Base-by-base conservation (phyloP, 225 moss, liverwort and hornwort species). In the Bryoerythrophyllum caledonicum region DNA sequence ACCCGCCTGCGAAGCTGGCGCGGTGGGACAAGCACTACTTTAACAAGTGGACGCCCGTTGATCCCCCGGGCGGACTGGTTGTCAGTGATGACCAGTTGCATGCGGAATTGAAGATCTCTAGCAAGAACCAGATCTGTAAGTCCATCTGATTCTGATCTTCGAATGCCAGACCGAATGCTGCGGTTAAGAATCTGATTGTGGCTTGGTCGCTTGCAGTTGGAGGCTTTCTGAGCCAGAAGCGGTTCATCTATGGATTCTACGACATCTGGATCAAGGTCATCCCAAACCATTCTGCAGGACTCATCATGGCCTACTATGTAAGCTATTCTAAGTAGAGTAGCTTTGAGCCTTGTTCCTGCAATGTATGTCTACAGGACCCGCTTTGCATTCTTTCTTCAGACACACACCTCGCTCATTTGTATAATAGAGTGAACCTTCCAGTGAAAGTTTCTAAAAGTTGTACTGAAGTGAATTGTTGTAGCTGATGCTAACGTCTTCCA, bases 251-350 rank as follows among this genome's bases (percentile, higher is more conserved):
- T 6, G 93, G 93, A 6, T 85, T 82, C 83, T 89, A 87, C 78
- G 80, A 79, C 58, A 85, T 91, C 25, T 78, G 84, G 30, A 86
- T 94, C 28, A 94, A 91, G 70, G 57, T 90, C 49, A 86, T 91
- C 17, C 80, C 82, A 7, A 74, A 76, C 8, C 54, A 91, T 56
- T 94, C 91, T 23, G 90, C 93, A 11, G 93, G 91, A 60, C 34
- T 81, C 57, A 83, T 82, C 3, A 86, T 90, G 52, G 76, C 91
- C 1, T 91, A 90, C 67, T 94, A 94, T 23, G 91, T 93, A 70
- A 84, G 91, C 76, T 21, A 21, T 12, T 25, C 17, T 6, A 64
- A 0, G 23, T 13, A 19, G 3, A 49, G 3, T 49, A 16, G 72
- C 52, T 16, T 21, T 17, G 16, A 25, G 10, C 4, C 15, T 28